phyloP scores from a whole-genome alignment of 345 rosid species.

The Hirschfeldia incana region DNA sequence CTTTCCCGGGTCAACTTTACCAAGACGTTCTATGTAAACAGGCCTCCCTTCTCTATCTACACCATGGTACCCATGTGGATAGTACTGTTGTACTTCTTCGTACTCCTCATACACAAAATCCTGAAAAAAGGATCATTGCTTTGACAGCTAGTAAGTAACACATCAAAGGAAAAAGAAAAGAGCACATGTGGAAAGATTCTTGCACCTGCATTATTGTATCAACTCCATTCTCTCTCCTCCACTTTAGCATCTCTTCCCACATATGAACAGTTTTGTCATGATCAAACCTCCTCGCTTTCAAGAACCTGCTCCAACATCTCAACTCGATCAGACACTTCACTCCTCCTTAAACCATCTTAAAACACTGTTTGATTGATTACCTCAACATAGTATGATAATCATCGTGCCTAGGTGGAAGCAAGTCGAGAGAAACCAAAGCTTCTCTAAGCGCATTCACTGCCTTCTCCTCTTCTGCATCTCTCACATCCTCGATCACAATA shows the following conservation, averaged over 20 bases:
- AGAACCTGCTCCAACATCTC: constrained; percentile 52
- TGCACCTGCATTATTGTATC: constrained; percentile 81
- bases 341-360: neutral
- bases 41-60: constrained; percentile 88
- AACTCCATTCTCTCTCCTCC: constrained; percentile 79
- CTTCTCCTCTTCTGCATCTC: constrained; percentile 79
- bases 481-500: constrained; percentile 69
- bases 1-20: constrained; percentile 73
- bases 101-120: constrained; percentile 86
- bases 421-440: constrained; percentile 55
- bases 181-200: constrained; percentile 23
- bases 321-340: neutral
- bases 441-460: constrained; percentile 70
- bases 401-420: constrained; percentile 74
- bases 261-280: constrained; percentile 71
- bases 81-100: constrained; percentile 71
- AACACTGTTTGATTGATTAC: constrained; percentile 35
- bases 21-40: constrained; percentile 82
- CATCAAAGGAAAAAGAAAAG: constrained; percentile 1
- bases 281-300: constrained; percentile 89
- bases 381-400: constrained; percentile 95
- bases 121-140: constrained; percentile 37
- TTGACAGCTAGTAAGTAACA: constrained; percentile 15
- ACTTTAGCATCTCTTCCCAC: constrained; percentile 95
- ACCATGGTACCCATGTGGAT: constrained; percentile 98